Evolutionary conservation across 23 red algal genomes (phyloP).

Genomic region (Cyanidium caldarium): DNA sequence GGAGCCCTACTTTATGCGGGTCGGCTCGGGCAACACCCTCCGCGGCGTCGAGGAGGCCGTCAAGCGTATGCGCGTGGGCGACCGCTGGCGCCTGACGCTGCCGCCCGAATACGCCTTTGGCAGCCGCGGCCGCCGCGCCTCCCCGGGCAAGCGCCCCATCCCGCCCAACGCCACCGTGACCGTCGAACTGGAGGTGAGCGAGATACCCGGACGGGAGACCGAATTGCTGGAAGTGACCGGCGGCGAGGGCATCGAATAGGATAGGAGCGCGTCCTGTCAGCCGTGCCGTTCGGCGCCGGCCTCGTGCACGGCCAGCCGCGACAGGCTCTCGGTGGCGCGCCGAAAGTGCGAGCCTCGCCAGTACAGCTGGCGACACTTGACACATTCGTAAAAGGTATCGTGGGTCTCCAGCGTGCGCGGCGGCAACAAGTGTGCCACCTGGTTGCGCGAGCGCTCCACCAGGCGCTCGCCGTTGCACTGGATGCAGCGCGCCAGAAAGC

Average conservation of each 20-base stretch:
- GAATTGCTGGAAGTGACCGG: constrained; percentile 38
- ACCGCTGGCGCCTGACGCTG: constrained; percentile 33
- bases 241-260: neutral
- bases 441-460: neutral
- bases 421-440: neutral
- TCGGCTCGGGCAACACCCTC: constrained; percentile 42
- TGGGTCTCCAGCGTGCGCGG: neutral
- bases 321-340: neutral
- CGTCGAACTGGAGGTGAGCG: constrained; percentile 41
- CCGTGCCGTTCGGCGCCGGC: neutral
- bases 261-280: too few species aligned
- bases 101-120: constrained; percentile 70
- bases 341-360: neutral
- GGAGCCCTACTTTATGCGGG: constrained; percentile 67
- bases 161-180: constrained; percentile 60
- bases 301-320: neutral
- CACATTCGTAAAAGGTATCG: constrained; percentile 7
- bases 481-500: neutral
- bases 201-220: constrained; percentile 50
- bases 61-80: constrained; percentile 52
- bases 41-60: constrained; percentile 79
- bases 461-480: neutral
- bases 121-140: constrained; percentile 48
- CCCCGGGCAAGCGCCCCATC: constrained; percentile 72
- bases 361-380: neutral